Base-by-base conservation (phyloP, 768 basidiomycete species). In the Phaeolepiota aurea region DNA sequence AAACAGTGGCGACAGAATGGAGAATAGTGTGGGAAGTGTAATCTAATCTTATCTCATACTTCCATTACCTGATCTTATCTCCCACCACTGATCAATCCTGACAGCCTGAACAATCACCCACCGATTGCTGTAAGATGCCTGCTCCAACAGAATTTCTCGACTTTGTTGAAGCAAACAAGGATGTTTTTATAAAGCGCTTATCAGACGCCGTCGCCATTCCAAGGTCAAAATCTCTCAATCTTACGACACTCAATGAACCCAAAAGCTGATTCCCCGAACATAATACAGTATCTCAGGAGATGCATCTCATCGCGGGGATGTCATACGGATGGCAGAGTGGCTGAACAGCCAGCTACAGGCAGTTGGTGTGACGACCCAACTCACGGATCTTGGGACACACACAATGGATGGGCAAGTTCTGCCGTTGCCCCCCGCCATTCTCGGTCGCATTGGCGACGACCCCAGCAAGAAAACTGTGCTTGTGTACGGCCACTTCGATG, bases 401-500 rank as follows among this genome's bases (percentile, higher is more conserved):
- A 59, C 53, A 13, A 63, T 71, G 61, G 70, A 72, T 41, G 91
- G 83, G 3, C 66, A 89, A 55, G 74, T 71, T 32, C 58, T 94
- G 10, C 62, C 72, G 36, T 70, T 96, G 3, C 92, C 93, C 0
- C 89, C 89, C 2, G 86, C 78, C 3, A 77, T 96, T 55, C 71
- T 97, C 28, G 93, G 86, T 0, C 69, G 68, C 48, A 68, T 91
- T 47, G 94, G 94, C 2, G 69, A 79, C 25, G 89, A 96, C 60
- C 79, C 78, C 11, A 76, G 66, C 54, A 97, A 97, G 79, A 93
- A 87, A 75, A 98, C 92, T 0, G 79, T 97, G 22, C 72, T 94
- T 20, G 64, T 97, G 21, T 97, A 97, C 55, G 93, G 90, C 1
- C 93, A 97, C 59, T 94, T 89, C 54, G 92, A 96, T 55, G 93